Evolutionary conservation across 2,329 filamentous ascomycete species (phyloP), one percentile per base, ranked within the genome.

Genomic region (Didymella segeticola): DNA sequence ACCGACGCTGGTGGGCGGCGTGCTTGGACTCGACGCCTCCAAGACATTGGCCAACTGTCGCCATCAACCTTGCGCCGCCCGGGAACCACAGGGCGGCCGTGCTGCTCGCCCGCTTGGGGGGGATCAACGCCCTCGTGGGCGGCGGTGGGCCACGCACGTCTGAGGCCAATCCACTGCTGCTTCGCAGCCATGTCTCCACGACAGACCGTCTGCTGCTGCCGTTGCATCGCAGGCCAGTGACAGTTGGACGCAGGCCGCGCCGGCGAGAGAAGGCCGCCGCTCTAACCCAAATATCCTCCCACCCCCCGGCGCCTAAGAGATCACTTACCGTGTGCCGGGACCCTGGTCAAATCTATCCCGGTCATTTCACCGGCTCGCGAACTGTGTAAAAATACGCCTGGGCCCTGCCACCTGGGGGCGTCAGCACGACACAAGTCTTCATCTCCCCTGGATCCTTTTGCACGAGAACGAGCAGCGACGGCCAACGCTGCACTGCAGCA

Each of bases 31-130:
- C 50, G 47, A 47, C 38, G 39, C 31, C 45, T 15, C 11, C 54
- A 47, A 43, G 47, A 43, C 50, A 54, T 49, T 55, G 50, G 57
- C 47, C 39, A 39, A 50, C 41, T 53, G 54, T 53, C 49, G 54
- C 50, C 36, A 53, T 54, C 46, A n/a, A 43, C 39, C 42, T 29
- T 43, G 29, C 41, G n/a, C 46, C n/a, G 20, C 36, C 29, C 23
- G 29, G 37, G 20, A 15, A 51, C 48, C 43, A 37, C 48, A 52
- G 48, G 33, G 53, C 53, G 53, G 37, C 47, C 53, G 23, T 39
- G 37, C 9, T 49, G 36, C 22, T 43, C 20, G 36, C 34, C 29
- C 25, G 41, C 34, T 43, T n/a, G n/a, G 27, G 19, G 42, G 19
- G 20, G 50, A 45, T 39, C 38, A 30, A 38, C 38, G 48, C 33